Evolutionary conservation across 331 rosid species (phyloP).

Genomic region (Cucumis variabilis): DNA sequence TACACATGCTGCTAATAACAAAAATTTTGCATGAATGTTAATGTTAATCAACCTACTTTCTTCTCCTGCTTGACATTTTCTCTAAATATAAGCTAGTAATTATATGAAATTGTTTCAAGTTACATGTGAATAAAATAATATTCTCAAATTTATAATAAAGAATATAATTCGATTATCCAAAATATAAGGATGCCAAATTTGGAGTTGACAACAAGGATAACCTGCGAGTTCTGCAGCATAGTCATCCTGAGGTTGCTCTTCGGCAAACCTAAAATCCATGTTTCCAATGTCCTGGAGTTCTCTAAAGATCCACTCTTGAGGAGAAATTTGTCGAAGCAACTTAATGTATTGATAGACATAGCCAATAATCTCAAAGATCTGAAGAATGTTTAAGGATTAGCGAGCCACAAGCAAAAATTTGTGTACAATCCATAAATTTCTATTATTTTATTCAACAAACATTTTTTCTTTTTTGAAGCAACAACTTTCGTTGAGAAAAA

Average conservation of each 20-base stretch:
- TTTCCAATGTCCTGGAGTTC: conserved; percentile 93
- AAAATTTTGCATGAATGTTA: not conserved
- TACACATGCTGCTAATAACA: not conserved
- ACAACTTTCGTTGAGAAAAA: too few relatives aligned
- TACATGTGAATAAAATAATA: not conserved
- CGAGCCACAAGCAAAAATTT: not conserved
- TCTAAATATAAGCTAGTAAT: conserved; percentile 9
- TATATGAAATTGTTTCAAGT: not conserved
- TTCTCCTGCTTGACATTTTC: not conserved
- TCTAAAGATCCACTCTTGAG: conserved; percentile 96
- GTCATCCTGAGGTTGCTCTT: conserved; percentile 98
- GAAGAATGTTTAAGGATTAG: conserved; percentile 35
- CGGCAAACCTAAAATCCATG: conserved; percentile 95
- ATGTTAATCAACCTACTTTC: not conserved
- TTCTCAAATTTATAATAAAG: conserved; percentile 9
- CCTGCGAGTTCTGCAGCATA: conserved; percentile 98
- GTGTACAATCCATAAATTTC: not conserved
- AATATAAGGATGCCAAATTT: not conserved
- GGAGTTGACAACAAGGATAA: conserved; percentile 33
- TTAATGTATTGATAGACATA: conserved; percentile 86
- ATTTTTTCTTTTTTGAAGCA: too few relatives aligned
- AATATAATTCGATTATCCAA: not conserved
- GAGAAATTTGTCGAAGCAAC: conserved; percentile 68
- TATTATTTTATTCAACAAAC: not conserved
- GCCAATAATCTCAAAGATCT: conserved; percentile 87